Percentiles rank a stretch among this genome's conserved stretches.
These are phyloP conservation scores for Cryptococcus hybrid DNA, from an alignment of 1,284 basidiomycete genomes.

Conservation along the genomic window DNA sequence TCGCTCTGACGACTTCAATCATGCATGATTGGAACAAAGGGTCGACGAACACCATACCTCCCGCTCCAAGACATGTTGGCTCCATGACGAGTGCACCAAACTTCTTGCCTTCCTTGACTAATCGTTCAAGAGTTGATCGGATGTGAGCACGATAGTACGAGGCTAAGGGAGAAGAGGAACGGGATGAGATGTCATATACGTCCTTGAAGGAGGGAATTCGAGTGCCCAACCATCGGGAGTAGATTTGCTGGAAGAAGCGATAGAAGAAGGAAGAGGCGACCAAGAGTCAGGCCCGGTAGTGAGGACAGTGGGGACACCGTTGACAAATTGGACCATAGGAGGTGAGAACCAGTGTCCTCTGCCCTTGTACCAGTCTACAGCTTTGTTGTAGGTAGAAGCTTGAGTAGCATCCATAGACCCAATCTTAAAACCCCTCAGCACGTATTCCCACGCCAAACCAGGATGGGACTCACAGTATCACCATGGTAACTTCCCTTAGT, in stretches of 20 bases:
- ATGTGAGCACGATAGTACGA: conserved; percentile 66
- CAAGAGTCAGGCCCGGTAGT: conserved; percentile 49
- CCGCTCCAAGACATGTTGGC: conserved; percentile 91
- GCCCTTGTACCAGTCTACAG: conserved; percentile 91
- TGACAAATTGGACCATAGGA: conserved; percentile 68
- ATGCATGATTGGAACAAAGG: conserved; percentile 91
- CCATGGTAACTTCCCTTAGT: conserved; percentile 91
- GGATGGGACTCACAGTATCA: conserved; percentile 61
- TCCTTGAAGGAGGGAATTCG: conserved; percentile 57
- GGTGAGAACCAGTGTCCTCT: conserved; percentile 94
- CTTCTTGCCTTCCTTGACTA: conserved; percentile 52
- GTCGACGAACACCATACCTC: conserved; percentile 97
- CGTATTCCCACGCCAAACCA: no score
- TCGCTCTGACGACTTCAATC: conserved; percentile 72
- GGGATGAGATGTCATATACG: conserved; percentile 69
- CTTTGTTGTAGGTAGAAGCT: conserved; percentile 73
- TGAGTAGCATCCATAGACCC: conserved; percentile 96
- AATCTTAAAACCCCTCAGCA: conserved; percentile 52
- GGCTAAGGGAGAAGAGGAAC: conserved; percentile 65
- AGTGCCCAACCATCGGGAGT: conserved; percentile 29
- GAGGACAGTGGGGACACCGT: conserved; percentile 64
- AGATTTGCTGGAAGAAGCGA: conserved; percentile 22
- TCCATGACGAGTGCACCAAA: conserved; percentile 80
- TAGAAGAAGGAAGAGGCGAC: conserved; percentile 25
- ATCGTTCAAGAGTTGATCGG: conserved; percentile 54